Percentiles rank a stretch among this genome's conserved stretches.
Evolutionary conservation across 345 rosid genomes (phyloP).

Genomic region (Barbarea vulgaris): DNA sequence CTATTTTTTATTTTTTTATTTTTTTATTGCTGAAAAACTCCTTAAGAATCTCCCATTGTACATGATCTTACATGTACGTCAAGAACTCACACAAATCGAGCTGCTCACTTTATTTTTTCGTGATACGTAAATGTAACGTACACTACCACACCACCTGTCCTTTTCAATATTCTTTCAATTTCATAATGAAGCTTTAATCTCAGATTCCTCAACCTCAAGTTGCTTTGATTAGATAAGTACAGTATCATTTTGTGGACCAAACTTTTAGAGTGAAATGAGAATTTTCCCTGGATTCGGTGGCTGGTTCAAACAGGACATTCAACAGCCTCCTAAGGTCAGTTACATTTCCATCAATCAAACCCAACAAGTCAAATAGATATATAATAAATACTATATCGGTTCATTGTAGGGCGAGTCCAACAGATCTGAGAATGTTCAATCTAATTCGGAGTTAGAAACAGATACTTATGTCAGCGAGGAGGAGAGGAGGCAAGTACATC

Average conservation of each 20-base stretch:
- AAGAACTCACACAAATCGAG: conserved; percentile 23
- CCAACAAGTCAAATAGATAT: background rate
- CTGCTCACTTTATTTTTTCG: conserved; percentile 15
- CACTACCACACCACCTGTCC: conserved; percentile 3
- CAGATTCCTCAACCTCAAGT: too few species aligned
- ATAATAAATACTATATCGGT: background rate
- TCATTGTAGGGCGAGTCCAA: background rate
- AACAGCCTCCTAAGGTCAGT: background rate
- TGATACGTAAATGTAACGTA: conserved; percentile 2
- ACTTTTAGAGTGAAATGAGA: background rate
- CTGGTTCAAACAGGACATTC: background rate
- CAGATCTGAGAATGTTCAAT: background rate
- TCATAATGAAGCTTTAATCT: too few species aligned
- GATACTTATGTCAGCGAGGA: conserved; percentile 33
- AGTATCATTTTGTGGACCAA: background rate
- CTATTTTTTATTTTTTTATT: too few species aligned
- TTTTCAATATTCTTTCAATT: background rate
- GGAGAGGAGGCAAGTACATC: conserved; percentile 51
- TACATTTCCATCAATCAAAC: background rate
- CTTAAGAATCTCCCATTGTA: too few species aligned
- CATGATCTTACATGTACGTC: too few species aligned
- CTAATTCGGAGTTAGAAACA: background rate
- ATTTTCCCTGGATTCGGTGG: background rate
- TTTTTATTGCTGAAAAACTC: too few species aligned
- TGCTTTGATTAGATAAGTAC: background rate